Evolutionary conservation across 2,329 filamentous ascomycete species (phyloP).

Genomic region (Diaporthe helianthi): DNA sequence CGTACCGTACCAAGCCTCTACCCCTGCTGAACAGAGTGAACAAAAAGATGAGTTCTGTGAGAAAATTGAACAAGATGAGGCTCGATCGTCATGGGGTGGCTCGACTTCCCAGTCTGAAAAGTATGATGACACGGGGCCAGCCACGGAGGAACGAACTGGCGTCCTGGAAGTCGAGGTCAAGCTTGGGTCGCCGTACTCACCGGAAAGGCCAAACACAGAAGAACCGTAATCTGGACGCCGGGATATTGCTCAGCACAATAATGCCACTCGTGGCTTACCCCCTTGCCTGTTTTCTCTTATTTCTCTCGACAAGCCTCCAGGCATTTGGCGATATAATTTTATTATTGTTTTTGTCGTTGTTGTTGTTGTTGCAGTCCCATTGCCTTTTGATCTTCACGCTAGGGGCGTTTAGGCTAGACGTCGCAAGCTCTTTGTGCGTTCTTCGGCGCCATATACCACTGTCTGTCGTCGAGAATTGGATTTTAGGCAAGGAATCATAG

Average conservation of each 20-base stretch:
- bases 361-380: not conserved
- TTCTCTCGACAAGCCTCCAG: not conserved
- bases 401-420: not conserved
- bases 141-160: not conserved
- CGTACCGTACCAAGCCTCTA: not conserved
- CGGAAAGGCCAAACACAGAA: constrained; percentile 1
- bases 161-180: constrained; percentile 29
- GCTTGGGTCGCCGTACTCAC: constrained; percentile 32
- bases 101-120: constrained; percentile 1
- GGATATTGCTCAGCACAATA: not conserved
- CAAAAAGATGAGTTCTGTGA: not conserved
- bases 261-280: not conserved
- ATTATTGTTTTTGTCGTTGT: not conserved
- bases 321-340: constrained; percentile 2
- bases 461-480: too few relatives aligned
- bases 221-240: not conserved
- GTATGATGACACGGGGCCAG: not conserved
- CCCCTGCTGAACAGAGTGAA: not conserved
- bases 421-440: not conserved
- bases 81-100: not conserved
- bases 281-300: not conserved
- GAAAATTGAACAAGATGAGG: constrained; percentile 5
- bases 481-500: too few relatives aligned
- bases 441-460: not conserved
- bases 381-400: not conserved